Evolutionary conservation across 192 early-diverging fungal genomes (phyloP), one percentile per base, ranked within the genome.

Genomic region (Entrophospora sp.): DNA sequence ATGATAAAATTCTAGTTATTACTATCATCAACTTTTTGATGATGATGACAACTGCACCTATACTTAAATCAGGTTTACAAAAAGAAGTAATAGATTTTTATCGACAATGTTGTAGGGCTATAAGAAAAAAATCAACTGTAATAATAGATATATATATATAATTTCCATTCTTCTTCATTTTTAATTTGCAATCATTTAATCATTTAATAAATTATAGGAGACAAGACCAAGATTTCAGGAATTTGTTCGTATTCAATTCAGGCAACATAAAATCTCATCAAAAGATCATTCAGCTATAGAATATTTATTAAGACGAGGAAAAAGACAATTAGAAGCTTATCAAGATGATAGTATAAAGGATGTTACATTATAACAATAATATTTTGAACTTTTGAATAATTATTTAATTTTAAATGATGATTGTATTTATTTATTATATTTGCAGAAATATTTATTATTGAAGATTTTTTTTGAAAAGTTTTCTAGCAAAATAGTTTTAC

Each of bases 11-110:
- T n/a, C n/a, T n/a, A n/a, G n/a, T n/a, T n/a, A n/a, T n/a, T n/a
- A n/a, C n/a, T n/a, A n/a, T n/a, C n/a, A n/a, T n/a, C n/a, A n/a
- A n/a, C n/a, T n/a, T n/a, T n/a, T n/a, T n/a, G n/a, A n/a, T n/a
- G n/a, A n/a, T n/a, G n/a, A n/a, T n/a, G n/a, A n/a, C n/a, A n/a
- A n/a, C n/a, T n/a, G n/a, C n/a, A n/a, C n/a, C n/a, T n/a, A n/a
- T n/a, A n/a, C n/a, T n/a, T n/a, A n/a, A n/a, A n/a, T 87, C 85
- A 2, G 83, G 85, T 10, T 61, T 87, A 35, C 85, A 87, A 56
- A 72, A 71, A 27, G 79, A 85, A 45, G 79, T 83, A 2, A 71
- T 87, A 32, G 75, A 77, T 4, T 75, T 87, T 10, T 87, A 87
- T 51, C 79, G 83, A 64, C 74, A 80, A 68, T 87, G 85, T 64